phyloP scores from a whole-genome alignment of 192 early-diverging fungal genomes.

The Umbelopsis ramanniana region DNA sequence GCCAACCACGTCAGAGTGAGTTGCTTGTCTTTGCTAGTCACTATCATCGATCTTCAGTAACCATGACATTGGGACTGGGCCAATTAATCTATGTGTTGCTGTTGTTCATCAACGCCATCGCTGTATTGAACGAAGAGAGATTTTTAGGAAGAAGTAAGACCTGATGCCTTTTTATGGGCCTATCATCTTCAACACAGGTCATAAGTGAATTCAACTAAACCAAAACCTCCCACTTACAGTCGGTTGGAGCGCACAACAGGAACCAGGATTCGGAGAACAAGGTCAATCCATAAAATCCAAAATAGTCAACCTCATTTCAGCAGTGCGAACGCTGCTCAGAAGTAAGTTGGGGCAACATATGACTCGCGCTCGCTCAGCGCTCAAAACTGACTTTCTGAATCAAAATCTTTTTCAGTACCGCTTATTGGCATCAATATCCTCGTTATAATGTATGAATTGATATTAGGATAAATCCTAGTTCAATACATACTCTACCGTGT shows the following conservation, averaged over 20 bases:
- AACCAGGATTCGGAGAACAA: slow-evolving; percentile 66
- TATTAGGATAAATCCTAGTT: slow-evolving; percentile 66
- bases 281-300: slow-evolving; percentile 76
- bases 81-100: slow-evolving; percentile 79
- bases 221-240: slow-evolving; percentile 25
- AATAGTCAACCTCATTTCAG: slow-evolving; percentile 87
- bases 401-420: slow-evolving; percentile 65
- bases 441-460: slow-evolving; percentile 80
- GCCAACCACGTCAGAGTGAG: too few relatives aligned
- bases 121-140: slow-evolving; percentile 90
- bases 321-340: slow-evolving; percentile 87
- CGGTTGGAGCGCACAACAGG: slow-evolving; percentile 52
- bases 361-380: not conserved
- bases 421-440: slow-evolving; percentile 80
- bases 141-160: slow-evolving; percentile 87
- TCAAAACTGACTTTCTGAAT: not conserved
- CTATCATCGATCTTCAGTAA: not conserved
- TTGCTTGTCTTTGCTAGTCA: not conserved
- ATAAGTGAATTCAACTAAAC: not conserved
- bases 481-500: not conserved
- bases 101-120: slow-evolving; percentile 87
- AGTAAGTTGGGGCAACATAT: slow-evolving; percentile 53
- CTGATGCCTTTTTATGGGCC: not conserved
- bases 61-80: slow-evolving; percentile 69
- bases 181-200: not conserved